These are phyloP conservation scores for Psilocybe tampanensis DNA, from an alignment of 768 basidiomycete genomes.

Conservation along the genomic window DNA sequence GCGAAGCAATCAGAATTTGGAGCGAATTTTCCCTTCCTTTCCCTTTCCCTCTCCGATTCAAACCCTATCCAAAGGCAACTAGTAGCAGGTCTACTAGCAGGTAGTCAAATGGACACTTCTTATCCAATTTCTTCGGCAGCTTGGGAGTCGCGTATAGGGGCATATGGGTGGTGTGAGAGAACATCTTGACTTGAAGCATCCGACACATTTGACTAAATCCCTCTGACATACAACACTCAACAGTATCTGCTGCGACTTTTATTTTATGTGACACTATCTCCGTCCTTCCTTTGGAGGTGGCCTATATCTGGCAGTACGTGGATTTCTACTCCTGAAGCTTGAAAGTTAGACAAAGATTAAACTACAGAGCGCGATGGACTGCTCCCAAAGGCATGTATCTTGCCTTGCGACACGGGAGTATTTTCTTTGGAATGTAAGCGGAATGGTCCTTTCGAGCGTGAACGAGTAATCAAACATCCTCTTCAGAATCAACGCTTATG, in stretches of 20 bases:
- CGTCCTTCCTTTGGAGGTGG: neutral
- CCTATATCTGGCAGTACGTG: neutral
- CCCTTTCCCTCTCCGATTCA: too few relatives aligned
- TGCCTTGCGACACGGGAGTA: neutral
- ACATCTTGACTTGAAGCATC: too few relatives aligned
- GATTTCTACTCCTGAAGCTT: too few relatives aligned
- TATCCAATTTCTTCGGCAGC: neutral
- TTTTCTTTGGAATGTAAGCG: neutral
- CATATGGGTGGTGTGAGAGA: neutral
- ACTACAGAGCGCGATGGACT: neutral
- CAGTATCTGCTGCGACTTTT: conserved; percentile 1
- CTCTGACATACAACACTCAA: too few relatives aligned
- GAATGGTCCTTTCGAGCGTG: neutral
- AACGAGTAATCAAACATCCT: too few relatives aligned
- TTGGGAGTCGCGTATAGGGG: neutral
- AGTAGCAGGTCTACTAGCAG: neutral
- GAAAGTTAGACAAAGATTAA: too few relatives aligned
- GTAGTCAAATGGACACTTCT: neutral
- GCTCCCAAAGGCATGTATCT: neutral
- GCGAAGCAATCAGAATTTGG: too few relatives aligned
- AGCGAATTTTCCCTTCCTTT: neutral
- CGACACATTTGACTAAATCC: too few relatives aligned
- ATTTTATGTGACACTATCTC: conserved; percentile 1
- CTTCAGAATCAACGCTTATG: neutral
- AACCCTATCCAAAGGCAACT: neutral